phyloP scores from a whole-genome alignment of 495 filamentous ascomycete genomes.

The Xylaria palmicola region DNA sequence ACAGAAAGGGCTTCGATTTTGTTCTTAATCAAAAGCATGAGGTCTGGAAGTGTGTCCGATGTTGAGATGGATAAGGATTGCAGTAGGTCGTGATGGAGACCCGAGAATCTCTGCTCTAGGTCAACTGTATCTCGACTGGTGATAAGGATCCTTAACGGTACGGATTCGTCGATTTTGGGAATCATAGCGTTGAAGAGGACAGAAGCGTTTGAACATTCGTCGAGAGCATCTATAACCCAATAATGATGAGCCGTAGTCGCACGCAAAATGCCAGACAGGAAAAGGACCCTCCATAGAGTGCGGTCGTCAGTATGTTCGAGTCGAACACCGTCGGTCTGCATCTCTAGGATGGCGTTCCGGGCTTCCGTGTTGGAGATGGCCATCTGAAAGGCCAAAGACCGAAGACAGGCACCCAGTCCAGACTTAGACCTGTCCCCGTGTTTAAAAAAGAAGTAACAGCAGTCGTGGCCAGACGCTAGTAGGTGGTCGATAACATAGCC shows the following conservation, averaged over 20 bases:
- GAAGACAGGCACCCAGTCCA: constrained; percentile 16
- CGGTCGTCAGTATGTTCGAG: background rate
- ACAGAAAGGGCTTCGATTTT: background rate
- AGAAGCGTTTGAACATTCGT: constrained; percentile 21
- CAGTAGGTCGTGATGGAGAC: background rate
- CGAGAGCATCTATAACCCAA: constrained; percentile 31
- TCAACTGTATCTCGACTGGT: constrained; percentile 22
- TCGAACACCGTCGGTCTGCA: background rate
- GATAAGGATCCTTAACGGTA: constrained; percentile 17
- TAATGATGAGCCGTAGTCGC: constrained; percentile 11
- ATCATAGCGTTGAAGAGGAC: constrained; percentile 11
- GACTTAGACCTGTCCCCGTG: constrained; percentile 1
- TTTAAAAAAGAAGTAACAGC: constrained; percentile 32
- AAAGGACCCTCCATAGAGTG: background rate
- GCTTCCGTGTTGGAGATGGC: constrained; percentile 13
- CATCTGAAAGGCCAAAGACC: constrained; percentile 32
- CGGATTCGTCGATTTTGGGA: background rate
- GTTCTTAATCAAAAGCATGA: background rate
- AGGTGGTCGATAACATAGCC: constrained; percentile 27
- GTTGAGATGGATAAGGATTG: background rate
- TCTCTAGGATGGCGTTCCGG: constrained; percentile 3
- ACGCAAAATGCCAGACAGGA: background rate
- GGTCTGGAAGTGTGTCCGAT: background rate
- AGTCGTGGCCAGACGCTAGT: background rate
- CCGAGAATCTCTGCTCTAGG: constrained; percentile 7